Evolutionary conservation across 1,284 basidiomycete species (phyloP), one percentile per base, ranked within the genome.

Genomic region (Caloboletus firmus): DNA sequence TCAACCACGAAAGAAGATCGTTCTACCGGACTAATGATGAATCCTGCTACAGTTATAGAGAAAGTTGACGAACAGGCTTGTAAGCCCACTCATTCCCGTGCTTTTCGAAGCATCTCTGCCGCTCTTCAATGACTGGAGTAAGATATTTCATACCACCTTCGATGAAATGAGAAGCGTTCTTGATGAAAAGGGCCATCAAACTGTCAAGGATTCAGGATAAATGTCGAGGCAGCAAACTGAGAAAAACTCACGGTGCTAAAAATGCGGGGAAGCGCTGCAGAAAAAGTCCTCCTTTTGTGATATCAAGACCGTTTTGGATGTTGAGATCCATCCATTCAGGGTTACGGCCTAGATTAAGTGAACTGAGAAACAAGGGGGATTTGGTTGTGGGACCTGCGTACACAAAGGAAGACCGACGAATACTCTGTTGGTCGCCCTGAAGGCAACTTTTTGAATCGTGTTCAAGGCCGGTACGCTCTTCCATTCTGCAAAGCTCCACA

Each of bases 1-100:
- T 68, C 18, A 79, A 51, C 78, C 77, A 80, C 39, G 68, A 70
- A 12, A 83, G 58, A 35, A 76, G 51, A 54, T 78, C 75, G 50
- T 74, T 72, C 73, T 79, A 55, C 20, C 6, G 5, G 20, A 26
- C 13, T 18, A 37, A 32, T 8, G 20, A 31, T 43, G 4, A 46
- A 40, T 39, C 3, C 5, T 12, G 28, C 10, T 5, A 10, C 2
- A 22, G 11, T 20, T n/a, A 5, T 10, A 30, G 26, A 6, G 12
- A 18, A 13, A 24, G 28, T 26, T 1, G 4, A 63, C 71, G 4
- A 54, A 76, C 76, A 41, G 76, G 74, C 55, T 71, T 74, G 26
- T 71, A 72, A 1, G 62, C 52, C 70, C 71, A 76, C 34, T 71
- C 65, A 4, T 68, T 59, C 2, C 73, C 74, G 34, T 68, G 58